Evolutionary conservation across 2,329 filamentous ascomycete genomes (phyloP).

Genomic region (Tolypocladium ophioglossoides): DNA sequence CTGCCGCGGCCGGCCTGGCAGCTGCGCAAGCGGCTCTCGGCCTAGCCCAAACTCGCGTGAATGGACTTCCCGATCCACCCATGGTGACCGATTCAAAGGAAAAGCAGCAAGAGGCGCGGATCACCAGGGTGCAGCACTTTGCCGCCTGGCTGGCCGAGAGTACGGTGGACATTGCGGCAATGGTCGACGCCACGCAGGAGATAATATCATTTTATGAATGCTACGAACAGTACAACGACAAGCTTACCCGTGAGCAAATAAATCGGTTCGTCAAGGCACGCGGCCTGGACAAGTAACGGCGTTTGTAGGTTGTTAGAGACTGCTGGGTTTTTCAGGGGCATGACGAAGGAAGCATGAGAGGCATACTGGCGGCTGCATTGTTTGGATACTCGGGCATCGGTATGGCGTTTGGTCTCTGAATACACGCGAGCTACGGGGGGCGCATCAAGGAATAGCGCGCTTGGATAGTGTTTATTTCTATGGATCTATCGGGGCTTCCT

Average conservation of each 20-base stretch:
- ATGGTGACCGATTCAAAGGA: constrained; percentile 28
- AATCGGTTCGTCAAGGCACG: constrained; percentile 49
- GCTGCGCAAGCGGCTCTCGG: constrained; percentile 38
- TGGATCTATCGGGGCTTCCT: not conserved
- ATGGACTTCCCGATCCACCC: constrained; percentile 5
- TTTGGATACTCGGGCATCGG: not conserved
- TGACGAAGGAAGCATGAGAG: not conserved
- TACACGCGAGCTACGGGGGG: too few species aligned
- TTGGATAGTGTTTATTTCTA: not conserved
- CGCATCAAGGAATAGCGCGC: not conserved
- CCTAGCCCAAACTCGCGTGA: constrained; percentile 29
- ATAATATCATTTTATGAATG: constrained; percentile 80
- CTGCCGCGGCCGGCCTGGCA: constrained; percentile 32
- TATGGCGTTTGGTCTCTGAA: not conserved
- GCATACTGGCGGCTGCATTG: not conserved
- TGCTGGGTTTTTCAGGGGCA: not conserved
- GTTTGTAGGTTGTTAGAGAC: not conserved
- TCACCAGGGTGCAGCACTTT: constrained; percentile 55
- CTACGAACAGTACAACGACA: constrained; percentile 51
- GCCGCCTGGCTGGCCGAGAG: constrained; percentile 79
- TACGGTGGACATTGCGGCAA: constrained; percentile 70
- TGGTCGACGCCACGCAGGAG: constrained; percentile 86
- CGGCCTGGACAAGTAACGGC: constrained; percentile 38
- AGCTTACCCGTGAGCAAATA: constrained; percentile 46
- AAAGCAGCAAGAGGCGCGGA: constrained; percentile 41